phyloP scores from a whole-genome alignment of 192 early-diverging fungal genomes.

The Podila epicladia region DNA sequence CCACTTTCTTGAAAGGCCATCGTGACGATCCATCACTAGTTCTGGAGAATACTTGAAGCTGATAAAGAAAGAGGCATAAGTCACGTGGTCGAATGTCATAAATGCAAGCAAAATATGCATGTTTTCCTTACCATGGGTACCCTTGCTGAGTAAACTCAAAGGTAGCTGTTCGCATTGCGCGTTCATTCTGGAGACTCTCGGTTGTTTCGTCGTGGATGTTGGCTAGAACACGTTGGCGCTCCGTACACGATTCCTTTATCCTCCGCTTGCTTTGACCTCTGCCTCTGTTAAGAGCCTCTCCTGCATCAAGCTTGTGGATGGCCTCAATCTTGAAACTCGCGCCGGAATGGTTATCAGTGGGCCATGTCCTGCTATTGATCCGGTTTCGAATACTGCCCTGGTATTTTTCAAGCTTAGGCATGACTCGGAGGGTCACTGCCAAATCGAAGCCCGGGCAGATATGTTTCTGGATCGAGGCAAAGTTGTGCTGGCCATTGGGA shows the following conservation, averaged over 20 bases:
- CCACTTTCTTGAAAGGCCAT: constrained; percentile 45
- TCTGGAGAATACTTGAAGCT: constrained; percentile 67
- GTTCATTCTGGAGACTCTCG: constrained; percentile 33
- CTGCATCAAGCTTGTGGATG: constrained; percentile 61
- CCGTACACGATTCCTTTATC: constrained; percentile 34
- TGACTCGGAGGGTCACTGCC: constrained; percentile 70
- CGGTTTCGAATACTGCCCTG: constrained; percentile 67
- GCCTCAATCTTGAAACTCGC: constrained; percentile 73
- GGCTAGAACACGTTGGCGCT: constrained; percentile 47
- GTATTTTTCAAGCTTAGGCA: constrained; percentile 77
- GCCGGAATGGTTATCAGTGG: constrained; percentile 72
- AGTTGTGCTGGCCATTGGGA: constrained; percentile 26
- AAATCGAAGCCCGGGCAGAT: constrained; percentile 71
- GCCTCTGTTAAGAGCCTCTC: constrained; percentile 52
- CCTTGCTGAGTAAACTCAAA: constrained; percentile 67
- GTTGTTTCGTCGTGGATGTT: constrained; percentile 47
- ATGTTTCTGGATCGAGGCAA: constrained; percentile 24
- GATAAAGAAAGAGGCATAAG: not conserved
- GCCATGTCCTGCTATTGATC: constrained; percentile 74
- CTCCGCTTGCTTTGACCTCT: constrained; percentile 56
- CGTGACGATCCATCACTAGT: constrained; percentile 56
- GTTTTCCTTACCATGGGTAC: constrained; percentile 62
- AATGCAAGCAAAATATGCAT: no score
- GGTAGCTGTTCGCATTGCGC: constrained; percentile 51
- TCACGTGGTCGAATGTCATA: no score